These are phyloP conservation scores for Lasiodiplodia citricola DNA, from an alignment of 2,329 filamentous ascomycete genomes.

Conservation along the genomic window DNA sequence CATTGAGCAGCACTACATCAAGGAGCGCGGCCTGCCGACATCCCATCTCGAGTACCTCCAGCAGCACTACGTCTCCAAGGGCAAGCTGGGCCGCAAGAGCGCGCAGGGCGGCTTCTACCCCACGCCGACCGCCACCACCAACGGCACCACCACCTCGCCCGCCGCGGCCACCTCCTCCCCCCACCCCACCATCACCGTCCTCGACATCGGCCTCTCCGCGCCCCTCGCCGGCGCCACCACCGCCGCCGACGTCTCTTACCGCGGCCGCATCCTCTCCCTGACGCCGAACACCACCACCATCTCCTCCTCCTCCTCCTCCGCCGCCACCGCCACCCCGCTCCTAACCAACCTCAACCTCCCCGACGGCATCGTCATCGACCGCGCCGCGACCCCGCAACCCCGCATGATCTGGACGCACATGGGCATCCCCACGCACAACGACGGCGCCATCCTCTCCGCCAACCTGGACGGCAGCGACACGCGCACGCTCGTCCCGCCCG, in stretches of 20 bases:
- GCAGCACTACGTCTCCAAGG: constrained; percentile 52
- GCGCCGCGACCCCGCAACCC: constrained; percentile 17
- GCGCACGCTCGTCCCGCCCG: constrained; percentile 49
- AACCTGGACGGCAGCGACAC: constrained; percentile 57
- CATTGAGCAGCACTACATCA: constrained; percentile 60
- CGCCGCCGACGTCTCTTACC: not conserved
- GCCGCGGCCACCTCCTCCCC: not conserved
- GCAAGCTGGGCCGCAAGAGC: constrained; percentile 54
- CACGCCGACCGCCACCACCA: not conserved
- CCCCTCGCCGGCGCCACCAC: not conserved
- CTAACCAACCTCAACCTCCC: constrained; percentile 29
- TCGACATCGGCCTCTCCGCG: constrained; percentile 15
- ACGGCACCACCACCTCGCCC: not conserved
- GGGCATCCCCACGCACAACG: constrained; percentile 33
- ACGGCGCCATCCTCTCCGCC: constrained; percentile 53
- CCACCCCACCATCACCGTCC: constrained; percentile 4
- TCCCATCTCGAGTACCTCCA: constrained; percentile 53
- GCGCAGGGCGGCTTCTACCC: constrained; percentile 44
- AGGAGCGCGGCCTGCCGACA: constrained; percentile 52
- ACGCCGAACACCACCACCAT: not conserved
- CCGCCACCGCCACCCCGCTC: not conserved
- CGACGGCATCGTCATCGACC: constrained; percentile 39
- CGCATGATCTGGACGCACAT: constrained; percentile 41
- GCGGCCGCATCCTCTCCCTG: constrained; percentile 11
- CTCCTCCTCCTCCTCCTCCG: not conserved